These are phyloP conservation scores for Globisporangium okanoganense DNA, from an alignment of 352 stramenopile species.

Conservation along the genomic window DNA sequence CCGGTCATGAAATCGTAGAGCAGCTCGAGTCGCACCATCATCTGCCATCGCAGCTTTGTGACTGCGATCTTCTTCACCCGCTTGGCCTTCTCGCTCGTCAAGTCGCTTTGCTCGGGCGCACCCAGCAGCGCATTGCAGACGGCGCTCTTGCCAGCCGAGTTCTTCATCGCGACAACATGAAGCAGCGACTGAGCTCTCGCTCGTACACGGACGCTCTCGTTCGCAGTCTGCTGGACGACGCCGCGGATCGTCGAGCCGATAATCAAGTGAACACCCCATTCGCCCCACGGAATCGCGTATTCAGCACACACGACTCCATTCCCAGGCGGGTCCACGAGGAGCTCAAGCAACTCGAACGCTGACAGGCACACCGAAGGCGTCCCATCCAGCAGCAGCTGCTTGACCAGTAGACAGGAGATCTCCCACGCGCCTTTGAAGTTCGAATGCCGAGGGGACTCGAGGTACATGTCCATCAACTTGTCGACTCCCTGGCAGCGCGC, in stretches of 20 bases:
- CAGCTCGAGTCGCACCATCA: constrained; percentile 54
- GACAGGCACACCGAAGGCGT: constrained; percentile 43
- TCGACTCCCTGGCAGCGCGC: constrained; percentile 55
- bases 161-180: constrained; percentile 39
- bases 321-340: constrained; percentile 44
- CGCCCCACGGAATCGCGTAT: constrained; percentile 69
- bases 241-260: constrained; percentile 71
- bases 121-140: constrained; percentile 74
- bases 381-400: constrained; percentile 59
- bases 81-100: constrained; percentile 26
- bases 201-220: constrained; percentile 59
- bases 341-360: constrained; percentile 50
- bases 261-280: constrained; percentile 78
- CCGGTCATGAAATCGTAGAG: constrained; percentile 43
- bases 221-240: constrained; percentile 67
- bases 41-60: constrained; percentile 59
- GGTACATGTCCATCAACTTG: constrained; percentile 44
- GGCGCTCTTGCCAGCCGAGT: constrained; percentile 45
- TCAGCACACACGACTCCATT: constrained; percentile 12
- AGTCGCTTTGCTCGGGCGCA: constrained; percentile 56
- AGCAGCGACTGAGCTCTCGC: constrained; percentile 44
- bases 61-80: constrained; percentile 39
- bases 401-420: constrained; percentile 60
- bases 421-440: constrained; percentile 66
- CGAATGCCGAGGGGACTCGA: constrained; percentile 23